Evolutionary conservation across 164 flowering plant species (phyloP).

Genomic region (Amborella trichopoda): DNA sequence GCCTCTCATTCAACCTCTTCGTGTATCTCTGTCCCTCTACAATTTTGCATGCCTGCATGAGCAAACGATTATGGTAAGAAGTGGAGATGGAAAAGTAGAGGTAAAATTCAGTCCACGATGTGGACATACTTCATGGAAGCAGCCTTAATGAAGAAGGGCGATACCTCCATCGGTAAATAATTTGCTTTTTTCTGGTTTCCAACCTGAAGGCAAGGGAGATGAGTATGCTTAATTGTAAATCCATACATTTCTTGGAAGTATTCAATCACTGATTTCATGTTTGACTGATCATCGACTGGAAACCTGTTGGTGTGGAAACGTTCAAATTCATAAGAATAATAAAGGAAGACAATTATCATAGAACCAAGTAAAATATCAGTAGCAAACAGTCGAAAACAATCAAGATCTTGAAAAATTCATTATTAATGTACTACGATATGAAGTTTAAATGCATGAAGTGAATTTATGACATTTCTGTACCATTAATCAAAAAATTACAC

Average conservation of each 20-base stretch:
- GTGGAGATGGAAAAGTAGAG: no score
- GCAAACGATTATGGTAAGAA: background rate
- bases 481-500: no score
- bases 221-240: constrained; percentile 41
- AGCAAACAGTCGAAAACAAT: background rate
- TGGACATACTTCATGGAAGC: no score
- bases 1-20: constrained; percentile 45
- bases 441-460: no score
- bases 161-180: constrained; percentile 69
- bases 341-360: background rate
- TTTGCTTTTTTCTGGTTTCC: constrained; percentile 54
- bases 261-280: constrained; percentile 60
- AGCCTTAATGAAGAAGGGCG: constrained; percentile 1
- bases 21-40: constrained; percentile 51
- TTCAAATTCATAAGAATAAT: background rate
- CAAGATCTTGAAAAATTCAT: no score
- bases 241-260: constrained; percentile 70
- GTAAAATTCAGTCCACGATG: no score
- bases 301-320: constrained; percentile 24
- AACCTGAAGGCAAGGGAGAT: constrained; percentile 60
- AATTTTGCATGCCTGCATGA: constrained; percentile 36
- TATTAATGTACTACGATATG: no score
- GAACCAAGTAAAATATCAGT: background rate
- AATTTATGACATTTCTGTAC: no score
- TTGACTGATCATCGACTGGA: constrained; percentile 50